Conservation (phyloP, 1,284 basidiomycete species). For the Sporisorium graminicola region DNA sequence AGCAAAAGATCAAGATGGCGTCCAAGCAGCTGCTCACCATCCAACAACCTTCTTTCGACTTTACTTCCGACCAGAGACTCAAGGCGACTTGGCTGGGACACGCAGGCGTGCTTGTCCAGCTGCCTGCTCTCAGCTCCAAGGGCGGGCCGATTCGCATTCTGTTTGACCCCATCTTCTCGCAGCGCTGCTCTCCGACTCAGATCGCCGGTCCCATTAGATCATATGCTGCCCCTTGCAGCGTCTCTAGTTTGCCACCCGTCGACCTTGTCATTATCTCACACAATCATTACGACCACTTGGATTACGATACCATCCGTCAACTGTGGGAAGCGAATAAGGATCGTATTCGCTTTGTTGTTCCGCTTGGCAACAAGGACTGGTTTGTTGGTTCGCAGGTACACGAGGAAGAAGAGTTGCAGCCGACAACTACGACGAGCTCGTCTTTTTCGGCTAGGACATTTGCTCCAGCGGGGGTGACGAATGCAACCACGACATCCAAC, state of each 20-base stretch:
- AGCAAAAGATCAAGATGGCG: conserved; percentile 31
- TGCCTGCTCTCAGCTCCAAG: conserved; percentile 30
- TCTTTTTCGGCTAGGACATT: conserved; percentile 20
- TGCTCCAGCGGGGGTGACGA: conserved; percentile 15
- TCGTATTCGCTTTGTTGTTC: conserved; percentile 59
- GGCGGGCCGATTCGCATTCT: conserved; percentile 47
- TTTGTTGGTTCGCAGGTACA: conserved; percentile 32
- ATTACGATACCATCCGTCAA: conserved; percentile 55
- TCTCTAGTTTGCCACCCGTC: conserved; percentile 58
- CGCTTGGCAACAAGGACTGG: conserved; percentile 65
- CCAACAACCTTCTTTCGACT: conserved; percentile 42
- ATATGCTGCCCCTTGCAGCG: conserved; percentile 57
- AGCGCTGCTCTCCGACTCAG: conserved; percentile 65
- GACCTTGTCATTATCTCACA: conserved; percentile 66
- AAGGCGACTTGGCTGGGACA: conserved; percentile 67
- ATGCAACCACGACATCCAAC: conserved; percentile 25
- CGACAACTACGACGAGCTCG: conserved; percentile 1
- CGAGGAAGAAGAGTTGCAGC: not conserved
- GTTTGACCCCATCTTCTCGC: conserved; percentile 68
- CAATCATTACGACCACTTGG: conserved; percentile 68
- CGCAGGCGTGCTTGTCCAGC: conserved; percentile 61
- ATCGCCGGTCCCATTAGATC: conserved; percentile 58
- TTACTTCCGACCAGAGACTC: conserved; percentile 15
- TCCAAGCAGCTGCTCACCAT: conserved; percentile 35
- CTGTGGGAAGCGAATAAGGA: conserved; percentile 54